Conservation (phyloP, 164 flowering plant genomes). For the Echeveria elegans region DNA sequence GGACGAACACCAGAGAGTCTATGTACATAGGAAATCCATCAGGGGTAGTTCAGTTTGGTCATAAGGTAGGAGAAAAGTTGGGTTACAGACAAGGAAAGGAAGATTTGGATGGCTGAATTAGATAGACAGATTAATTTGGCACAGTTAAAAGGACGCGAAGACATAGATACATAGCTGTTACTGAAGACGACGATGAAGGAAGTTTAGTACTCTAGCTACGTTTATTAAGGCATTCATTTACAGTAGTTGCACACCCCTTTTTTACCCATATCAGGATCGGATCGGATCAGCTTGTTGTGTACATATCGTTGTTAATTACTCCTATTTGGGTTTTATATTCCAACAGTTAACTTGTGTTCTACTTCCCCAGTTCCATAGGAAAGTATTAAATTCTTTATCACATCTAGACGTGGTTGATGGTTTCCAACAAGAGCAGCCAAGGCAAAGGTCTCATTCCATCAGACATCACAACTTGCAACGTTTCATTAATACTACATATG, state of each 20-base stretch:
- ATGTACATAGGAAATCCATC: conserved; percentile 18
- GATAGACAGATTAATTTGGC: not conserved
- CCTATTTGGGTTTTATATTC: not conserved
- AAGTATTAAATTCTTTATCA: too few species aligned
- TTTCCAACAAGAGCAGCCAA: not conserved
- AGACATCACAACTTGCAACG: not conserved
- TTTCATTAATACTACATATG: not conserved
- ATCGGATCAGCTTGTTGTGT: not conserved
- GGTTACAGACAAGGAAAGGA: not conserved
- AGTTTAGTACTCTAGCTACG: not conserved
- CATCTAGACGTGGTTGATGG: not conserved
- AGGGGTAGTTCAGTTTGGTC: conserved; percentile 22
- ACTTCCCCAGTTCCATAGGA: not conserved
- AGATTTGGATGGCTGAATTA: conserved; percentile 23
- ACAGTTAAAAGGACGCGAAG: not conserved
- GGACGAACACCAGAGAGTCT: conserved; percentile 9
- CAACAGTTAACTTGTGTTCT: not conserved
- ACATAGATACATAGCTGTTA: conserved; percentile 6
- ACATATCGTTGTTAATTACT: not conserved
- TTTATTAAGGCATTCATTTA: not conserved
- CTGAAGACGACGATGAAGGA: not conserved
- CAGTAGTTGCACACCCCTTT: not conserved
- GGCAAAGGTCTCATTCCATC: not conserved
- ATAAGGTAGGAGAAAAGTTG: conserved; percentile 13
- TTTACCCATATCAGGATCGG: not conserved